Conservation (phyloP, 768 basidiomycete species). For the Nidularia pulvinata region DNA sequence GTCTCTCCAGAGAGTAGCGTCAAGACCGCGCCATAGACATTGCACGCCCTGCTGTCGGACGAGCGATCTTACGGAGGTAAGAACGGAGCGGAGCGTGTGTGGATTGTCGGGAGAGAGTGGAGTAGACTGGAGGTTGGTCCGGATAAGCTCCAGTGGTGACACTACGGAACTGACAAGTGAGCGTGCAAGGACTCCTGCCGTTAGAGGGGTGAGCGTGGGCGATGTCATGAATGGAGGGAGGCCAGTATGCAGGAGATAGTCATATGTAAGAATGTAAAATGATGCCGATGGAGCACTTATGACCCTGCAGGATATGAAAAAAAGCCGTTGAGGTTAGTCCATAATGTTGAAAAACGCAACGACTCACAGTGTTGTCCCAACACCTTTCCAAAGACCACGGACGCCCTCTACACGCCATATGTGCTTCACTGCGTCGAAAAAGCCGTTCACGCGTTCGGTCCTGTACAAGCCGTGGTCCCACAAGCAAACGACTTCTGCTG, state of each 20-base stretch:
- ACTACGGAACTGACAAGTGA: conserved; percentile 74
- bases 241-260: conserved; percentile 70
- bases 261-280: conserved; percentile 95
- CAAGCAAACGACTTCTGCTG: conserved; percentile 71
- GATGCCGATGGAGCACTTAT: conserved; percentile 94
- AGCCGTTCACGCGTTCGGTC: conserved; percentile 78
- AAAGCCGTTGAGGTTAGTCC: conserved; percentile 6
- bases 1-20: conserved; percentile 94
- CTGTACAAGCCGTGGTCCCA: conserved; percentile 75
- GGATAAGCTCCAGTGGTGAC: conserved; percentile 91
- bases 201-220: conserved; percentile 59
- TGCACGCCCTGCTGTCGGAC: conserved; percentile 63
- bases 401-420: conserved; percentile 83
- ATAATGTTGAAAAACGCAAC: background rate
- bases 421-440: conserved; percentile 80
- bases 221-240: conserved; percentile 63
- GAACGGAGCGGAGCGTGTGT: conserved; percentile 76
- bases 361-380: conserved; percentile 80
- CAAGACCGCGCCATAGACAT: conserved; percentile 89
- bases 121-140: conserved; percentile 92
- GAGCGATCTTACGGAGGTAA: conserved; percentile 57
- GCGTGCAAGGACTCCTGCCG: conserved; percentile 83
- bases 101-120: conserved; percentile 69
- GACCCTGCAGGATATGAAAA: conserved; percentile 41
- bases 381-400: conserved; percentile 93